A percentile compares a stretch with the other conserved stretches of the same genome.
phyloP scores from a whole-genome alignment of 208 protist species.

The Trypanosoma rangeli region DNA sequence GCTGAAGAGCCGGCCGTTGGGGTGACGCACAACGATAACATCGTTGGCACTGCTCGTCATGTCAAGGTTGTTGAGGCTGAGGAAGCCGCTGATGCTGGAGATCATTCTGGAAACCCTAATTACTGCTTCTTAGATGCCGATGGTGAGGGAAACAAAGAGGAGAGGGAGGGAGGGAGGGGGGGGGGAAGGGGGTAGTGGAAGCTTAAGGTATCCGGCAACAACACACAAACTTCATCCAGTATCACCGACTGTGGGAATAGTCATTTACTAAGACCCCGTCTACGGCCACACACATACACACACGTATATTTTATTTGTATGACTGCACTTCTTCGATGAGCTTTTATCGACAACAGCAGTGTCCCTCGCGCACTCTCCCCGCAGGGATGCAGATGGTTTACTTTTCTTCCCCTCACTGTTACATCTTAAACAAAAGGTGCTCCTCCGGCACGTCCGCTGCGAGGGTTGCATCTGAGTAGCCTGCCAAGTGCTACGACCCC shows the following conservation, averaged over 20 bases:
- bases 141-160: not conserved
- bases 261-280: too few relatives aligned
- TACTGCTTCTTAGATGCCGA: not conserved
- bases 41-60: slow-evolving; percentile 95
- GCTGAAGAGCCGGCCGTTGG: slow-evolving; percentile 91
- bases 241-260: too few relatives aligned
- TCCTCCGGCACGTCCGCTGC: not conserved
- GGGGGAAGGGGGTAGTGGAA: not conserved
- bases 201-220: not conserved
- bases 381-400: not conserved
- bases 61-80: slow-evolving; percentile 83
- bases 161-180: not conserved
- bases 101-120: slow-evolving; percentile 45
- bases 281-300: not conserved
- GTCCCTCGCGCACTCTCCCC: not conserved
- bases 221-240: not conserved
- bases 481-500: not conserved
- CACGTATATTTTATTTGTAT: not conserved
- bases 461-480: not conserved
- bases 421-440: not conserved
- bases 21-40: slow-evolving; percentile 96
- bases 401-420: not conserved
- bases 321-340: not conserved
- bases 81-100: slow-evolving; percentile 63
- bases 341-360: too few relatives aligned